Evolutionary conservation across 345 rosid species (phyloP), one percentile per base, ranked within the genome.

Genomic region (Euphorbia lathyris): DNA sequence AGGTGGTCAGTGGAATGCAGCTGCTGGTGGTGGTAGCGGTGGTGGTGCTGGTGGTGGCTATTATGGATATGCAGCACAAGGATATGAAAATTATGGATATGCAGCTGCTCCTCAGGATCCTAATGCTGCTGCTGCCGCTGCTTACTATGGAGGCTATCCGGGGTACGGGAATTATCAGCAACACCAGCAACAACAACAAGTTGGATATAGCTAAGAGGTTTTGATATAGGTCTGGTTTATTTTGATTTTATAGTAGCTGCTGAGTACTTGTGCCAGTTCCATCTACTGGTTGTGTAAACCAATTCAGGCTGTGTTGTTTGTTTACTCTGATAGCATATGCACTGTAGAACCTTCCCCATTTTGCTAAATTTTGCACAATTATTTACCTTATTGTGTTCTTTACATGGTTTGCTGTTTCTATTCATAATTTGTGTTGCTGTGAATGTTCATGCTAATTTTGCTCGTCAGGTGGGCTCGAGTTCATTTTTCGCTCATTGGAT

Each of bases 91-190:
- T 63, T 93, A 91, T 73, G 91, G 92, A 11, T 91, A 91, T 73
- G 85, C 86, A 2, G 81, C 89, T 20, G 74, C 86, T 22, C 74
- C 89, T 0, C 98, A 93, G 77, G 98, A 91, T 75, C 91, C 96
- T 16, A 91, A 80, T 45, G 51, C 51, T 45, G 51, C 51, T 7
- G 38, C 38, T 34, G 38, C n/a, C n/a, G n/a, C 38, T 80, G 76
- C 89, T 82, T 93, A 89, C 70, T 93, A 93, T 48, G 94, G 98
- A 45, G 88, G 91, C 26, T 87, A 90, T 55, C 74, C 97, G 16
- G 93, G 96, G 3, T 86, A 90, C 32, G 90, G 88, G 47, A 88
- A 83, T 76, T 90, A 89, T 79, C 87, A 84, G 81, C 90, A 85
- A 70, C 76, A 69, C 81, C 84, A 72, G 13, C 90, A 84, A 71